phyloP scores from a whole-genome alignment of 352 stramenopile species.

The Phytophthora megakarya region DNA sequence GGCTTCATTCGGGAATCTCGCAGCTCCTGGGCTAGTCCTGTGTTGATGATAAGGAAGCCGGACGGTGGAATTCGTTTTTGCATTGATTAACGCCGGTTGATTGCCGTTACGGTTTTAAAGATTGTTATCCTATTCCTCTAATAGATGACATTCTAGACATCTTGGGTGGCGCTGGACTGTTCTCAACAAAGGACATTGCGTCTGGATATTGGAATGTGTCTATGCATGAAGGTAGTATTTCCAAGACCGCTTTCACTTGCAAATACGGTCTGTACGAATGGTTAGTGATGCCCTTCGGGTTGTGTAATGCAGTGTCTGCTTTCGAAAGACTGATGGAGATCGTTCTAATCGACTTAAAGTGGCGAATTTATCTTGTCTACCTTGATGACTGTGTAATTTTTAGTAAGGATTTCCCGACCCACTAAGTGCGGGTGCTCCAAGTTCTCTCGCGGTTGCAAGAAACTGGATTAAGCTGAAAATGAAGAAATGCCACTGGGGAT shows the following conservation, averaged over 20 bases:
- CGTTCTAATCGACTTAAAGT: too few relatives aligned
- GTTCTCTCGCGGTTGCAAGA: too few relatives aligned
- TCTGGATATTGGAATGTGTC: too few relatives aligned
- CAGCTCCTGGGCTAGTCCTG: conserved; percentile 13
- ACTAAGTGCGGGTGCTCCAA: too few relatives aligned
- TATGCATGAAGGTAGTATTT: background rate
- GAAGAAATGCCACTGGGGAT: too few relatives aligned
- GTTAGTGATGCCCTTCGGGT: too few relatives aligned
- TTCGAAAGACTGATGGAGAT: conserved; percentile 9
- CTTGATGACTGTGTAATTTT: conserved; percentile 5
- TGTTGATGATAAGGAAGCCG: conserved; percentile 23
- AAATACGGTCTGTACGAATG: conserved; percentile 6
- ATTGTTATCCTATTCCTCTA: conserved; percentile 4
- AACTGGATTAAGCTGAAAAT: too few relatives aligned
- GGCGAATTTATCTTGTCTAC: conserved; percentile 3
- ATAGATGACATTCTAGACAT: conserved; percentile 11
- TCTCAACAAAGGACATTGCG: too few relatives aligned
- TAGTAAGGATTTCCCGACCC: conserved; percentile 1
- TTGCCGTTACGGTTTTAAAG: conserved; percentile 10
- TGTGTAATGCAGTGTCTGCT: background rate
- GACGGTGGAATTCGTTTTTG: too few relatives aligned
- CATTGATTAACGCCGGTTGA: conserved; percentile 13
- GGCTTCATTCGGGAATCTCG: background rate
- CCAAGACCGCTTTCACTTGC: conserved; percentile 3
- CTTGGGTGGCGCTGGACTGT: background rate